Evolutionary conservation across 345 rosid genomes (phyloP).

Genomic region (Pugionium cornutum): DNA sequence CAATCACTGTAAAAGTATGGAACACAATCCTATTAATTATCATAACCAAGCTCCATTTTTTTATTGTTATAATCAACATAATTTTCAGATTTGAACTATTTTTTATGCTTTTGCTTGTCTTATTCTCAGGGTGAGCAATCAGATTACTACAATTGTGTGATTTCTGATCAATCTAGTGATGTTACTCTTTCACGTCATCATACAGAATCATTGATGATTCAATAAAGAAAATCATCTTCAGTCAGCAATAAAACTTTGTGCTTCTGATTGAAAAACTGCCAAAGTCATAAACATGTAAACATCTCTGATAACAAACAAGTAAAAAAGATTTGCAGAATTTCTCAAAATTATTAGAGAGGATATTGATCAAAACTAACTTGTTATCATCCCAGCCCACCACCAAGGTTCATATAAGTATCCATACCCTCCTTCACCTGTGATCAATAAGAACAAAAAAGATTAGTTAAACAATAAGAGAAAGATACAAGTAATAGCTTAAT

Average conservation of each 20-base stretch:
- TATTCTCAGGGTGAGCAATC: not conserved
- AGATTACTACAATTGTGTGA: not conserved
- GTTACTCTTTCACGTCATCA: not conserved
- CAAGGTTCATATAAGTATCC: constrained; percentile 79
- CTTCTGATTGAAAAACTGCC: too few relatives aligned
- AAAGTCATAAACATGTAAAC: not conserved
- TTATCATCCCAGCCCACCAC: constrained; percentile 98
- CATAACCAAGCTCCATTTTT: constrained; percentile 3
- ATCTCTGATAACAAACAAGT: constrained; percentile 7
- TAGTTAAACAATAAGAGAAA: not conserved
- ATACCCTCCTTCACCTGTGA: constrained; percentile 73
- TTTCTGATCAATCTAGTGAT: constrained; percentile 6
- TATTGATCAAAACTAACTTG: constrained; percentile 53
- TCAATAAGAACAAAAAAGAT: not conserved
- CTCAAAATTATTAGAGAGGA: not conserved
- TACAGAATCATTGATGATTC: not conserved
- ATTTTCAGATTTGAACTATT: not conserved
- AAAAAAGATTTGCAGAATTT: not conserved
- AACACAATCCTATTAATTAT: not conserved
- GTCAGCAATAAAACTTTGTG: too few relatives aligned
- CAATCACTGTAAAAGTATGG: constrained; percentile 57
- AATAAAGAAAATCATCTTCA: too few relatives aligned
- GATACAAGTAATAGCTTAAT: not conserved
- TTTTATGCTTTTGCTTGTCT: constrained; percentile 2
- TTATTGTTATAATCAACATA: not conserved